Percentiles rank a stretch among this genome's conserved stretches.
Conservation (phyloP, 1,284 basidiomycete genomes). For the Ganoderma leucocontextum region DNA sequence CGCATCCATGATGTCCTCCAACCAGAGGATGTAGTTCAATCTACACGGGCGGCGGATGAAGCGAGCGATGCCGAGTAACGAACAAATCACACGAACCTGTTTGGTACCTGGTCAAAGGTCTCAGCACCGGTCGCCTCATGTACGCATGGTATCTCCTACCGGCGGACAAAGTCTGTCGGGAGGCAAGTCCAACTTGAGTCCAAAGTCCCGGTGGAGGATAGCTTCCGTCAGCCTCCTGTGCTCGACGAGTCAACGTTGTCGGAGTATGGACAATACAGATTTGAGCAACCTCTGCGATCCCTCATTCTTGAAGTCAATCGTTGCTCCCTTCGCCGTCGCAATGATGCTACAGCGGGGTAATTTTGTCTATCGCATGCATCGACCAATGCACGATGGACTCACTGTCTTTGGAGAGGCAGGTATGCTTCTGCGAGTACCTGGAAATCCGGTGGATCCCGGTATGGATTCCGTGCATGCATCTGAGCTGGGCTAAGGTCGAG, state of each 20-base stretch:
- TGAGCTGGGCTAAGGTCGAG: not conserved
- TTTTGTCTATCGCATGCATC: not conserved
- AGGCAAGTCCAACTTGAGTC: conserved; percentile 67
- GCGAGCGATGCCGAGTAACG: not conserved
- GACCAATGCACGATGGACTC: conserved; percentile 35
- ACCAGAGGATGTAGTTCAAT: conserved; percentile 80
- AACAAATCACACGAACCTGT: conserved; percentile 53
- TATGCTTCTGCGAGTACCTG: conserved; percentile 62
- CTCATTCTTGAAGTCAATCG: conserved; percentile 79
- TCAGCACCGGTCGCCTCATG: not conserved
- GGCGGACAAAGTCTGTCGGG: conserved; percentile 86
- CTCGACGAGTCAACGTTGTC: not conserved
- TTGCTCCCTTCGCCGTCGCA: conserved; percentile 45
- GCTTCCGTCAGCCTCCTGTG: conserved; percentile 79
- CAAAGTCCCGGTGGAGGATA: conserved; percentile 79
- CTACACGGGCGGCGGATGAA: conserved; percentile 46
- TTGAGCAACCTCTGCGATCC: conserved; percentile 67
- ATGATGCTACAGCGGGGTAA: conserved; percentile 41
- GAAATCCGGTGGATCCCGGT: conserved; percentile 71
- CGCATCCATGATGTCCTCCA: conserved; percentile 65
- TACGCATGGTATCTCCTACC: conserved; percentile 49
- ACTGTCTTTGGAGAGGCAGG: conserved; percentile 71
- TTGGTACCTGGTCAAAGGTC: conserved; percentile 62
- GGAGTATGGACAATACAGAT: not conserved
- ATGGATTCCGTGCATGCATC: conserved; percentile 74